These are phyloP conservation scores for Amylocarpus encephaloides DNA, from an alignment of 2,329 filamentous ascomycete genomes.

Conservation along the genomic window DNA sequence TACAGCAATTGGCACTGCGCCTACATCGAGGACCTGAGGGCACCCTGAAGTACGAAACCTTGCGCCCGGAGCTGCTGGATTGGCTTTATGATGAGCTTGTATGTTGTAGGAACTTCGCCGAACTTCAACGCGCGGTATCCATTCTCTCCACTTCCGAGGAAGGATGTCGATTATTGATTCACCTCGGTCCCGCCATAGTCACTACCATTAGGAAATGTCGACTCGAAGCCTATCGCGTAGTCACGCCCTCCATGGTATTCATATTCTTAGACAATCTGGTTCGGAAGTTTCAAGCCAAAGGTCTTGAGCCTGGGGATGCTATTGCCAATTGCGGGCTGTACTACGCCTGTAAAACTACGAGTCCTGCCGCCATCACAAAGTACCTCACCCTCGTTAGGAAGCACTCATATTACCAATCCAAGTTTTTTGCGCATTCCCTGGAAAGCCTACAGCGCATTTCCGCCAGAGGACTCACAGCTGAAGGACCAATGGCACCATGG, in stretches of 20 bases:
- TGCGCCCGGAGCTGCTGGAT: not conserved
- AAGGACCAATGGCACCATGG: not conserved
- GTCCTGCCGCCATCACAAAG: not conserved
- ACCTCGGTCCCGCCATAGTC: not conserved
- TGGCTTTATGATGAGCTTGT: not conserved
- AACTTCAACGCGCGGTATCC: not conserved
- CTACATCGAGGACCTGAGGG: not conserved
- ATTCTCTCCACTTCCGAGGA: not conserved
- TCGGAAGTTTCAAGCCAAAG: not conserved
- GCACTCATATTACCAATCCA: not conserved
- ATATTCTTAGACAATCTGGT: not conserved
- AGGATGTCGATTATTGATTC: not conserved
- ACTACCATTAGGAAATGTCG: not conserved
- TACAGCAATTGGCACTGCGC: not conserved
- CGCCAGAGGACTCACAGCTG: not conserved
- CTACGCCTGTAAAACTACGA: not conserved
- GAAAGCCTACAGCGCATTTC: not conserved
- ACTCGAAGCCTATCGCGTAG: not conserved
- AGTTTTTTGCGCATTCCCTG: not conserved
- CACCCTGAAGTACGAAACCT: not conserved
- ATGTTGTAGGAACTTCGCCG: not conserved
- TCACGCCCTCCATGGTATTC: not conserved
- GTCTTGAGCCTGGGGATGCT: not conserved
- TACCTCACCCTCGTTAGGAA: conserved; percentile 8
- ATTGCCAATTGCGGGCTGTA: not conserved